phyloP scores from a whole-genome alignment of 2,329 filamentous ascomycete species.

The Metarhizium sp. region DNA sequence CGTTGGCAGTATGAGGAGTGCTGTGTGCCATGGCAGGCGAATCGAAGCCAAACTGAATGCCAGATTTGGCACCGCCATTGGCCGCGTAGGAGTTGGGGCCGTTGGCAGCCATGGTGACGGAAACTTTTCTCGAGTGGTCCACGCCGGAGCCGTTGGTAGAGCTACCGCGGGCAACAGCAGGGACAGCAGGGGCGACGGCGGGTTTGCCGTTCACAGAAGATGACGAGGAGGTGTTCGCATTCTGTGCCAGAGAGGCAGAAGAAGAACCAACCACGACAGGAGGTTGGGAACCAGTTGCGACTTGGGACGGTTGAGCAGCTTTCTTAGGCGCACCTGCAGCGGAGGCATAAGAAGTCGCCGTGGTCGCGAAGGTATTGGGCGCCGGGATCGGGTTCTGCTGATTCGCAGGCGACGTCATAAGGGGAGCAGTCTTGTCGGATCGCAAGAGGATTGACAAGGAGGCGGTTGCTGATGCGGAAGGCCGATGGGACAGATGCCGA shows the following conservation, averaged over 20 bases:
- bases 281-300: conserved; percentile 46
- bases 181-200: conserved; percentile 60
- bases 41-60: conserved; percentile 77
- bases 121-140: conserved; percentile 77
- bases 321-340: conserved; percentile 56
- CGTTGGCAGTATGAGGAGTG: conserved; percentile 48
- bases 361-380: conserved; percentile 47
- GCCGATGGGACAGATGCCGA: not conserved
- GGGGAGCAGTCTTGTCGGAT: conserved; percentile 12
- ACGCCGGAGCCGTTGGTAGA: conserved; percentile 58
- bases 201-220: conserved; percentile 81
- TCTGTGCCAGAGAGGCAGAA: conserved; percentile 39
- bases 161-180: conserved; percentile 55
- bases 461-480: not conserved
- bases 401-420: conserved; percentile 54
- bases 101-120: conserved; percentile 83
- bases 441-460: not conserved
- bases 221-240: conserved; percentile 56
- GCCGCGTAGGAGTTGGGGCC: conserved; percentile 65
- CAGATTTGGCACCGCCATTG: conserved; percentile 60
- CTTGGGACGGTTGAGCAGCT: conserved; percentile 49
- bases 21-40: conserved; percentile 59
- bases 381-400: conserved; percentile 46
- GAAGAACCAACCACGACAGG: conserved; percentile 48
- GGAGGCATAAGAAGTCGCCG: conserved; percentile 57